phyloP scores from a whole-genome alignment of 352 stramenopile genomes.

The Phytophthora gonapodyides region DNA sequence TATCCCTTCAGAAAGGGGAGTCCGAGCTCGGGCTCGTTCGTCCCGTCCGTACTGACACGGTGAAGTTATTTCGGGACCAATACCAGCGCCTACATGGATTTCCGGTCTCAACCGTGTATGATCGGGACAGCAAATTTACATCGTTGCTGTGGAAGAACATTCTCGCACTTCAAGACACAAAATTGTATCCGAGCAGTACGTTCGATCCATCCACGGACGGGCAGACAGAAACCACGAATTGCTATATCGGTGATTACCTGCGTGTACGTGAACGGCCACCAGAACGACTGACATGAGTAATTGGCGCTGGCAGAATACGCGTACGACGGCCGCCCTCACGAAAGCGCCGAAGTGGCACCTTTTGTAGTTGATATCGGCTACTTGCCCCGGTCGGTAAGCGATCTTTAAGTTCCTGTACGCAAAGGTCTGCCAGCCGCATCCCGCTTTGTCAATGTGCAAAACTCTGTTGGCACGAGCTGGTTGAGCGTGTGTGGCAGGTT shows the following conservation, averaged over 20 bases:
- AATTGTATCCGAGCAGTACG: constrained; percentile 9
- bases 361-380: constrained; percentile 11
- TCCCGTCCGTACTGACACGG: no score
- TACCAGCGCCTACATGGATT: constrained; percentile 26
- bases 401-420: no score
- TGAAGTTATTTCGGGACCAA: constrained; percentile 6
- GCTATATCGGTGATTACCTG: constrained; percentile 6
- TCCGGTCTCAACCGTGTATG: constrained; percentile 2
- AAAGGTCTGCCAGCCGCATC: no score
- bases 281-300: background rate
- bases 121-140: constrained; percentile 25
- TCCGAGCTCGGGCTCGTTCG: no score
- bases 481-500: background rate
- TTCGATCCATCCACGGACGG: constrained; percentile 21
- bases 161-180: constrained; percentile 13
- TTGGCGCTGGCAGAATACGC: constrained; percentile 5
- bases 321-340: constrained; percentile 6
- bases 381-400: background rate
- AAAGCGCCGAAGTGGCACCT: constrained; percentile 1
- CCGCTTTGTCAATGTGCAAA: no score
- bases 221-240: constrained; percentile 20
- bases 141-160: constrained; percentile 8
- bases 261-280: background rate
- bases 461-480: background rate
- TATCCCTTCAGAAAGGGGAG: no score